Percentiles rank a stretch among this genome's conserved stretches.
phyloP scores from a whole-genome alignment of 2,329 filamentous ascomycete genomes.

The Fusarium sp. region DNA sequence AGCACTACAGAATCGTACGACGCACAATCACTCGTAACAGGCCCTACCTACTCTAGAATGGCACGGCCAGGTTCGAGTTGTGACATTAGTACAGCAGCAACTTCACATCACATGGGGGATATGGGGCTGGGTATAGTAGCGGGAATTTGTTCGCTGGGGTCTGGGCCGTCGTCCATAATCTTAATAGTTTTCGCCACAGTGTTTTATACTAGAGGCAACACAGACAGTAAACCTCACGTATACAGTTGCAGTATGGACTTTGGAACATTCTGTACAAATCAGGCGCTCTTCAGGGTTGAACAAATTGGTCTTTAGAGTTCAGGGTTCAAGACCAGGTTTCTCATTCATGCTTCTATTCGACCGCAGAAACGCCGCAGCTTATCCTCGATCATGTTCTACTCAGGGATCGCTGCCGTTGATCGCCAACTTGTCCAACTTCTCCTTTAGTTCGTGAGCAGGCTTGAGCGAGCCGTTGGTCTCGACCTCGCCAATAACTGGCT shows the following conservation, averaged over 20 bases:
- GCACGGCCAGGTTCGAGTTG: slow-evolving; percentile 9
- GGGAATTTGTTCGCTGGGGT: not conserved
- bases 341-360: slow-evolving; percentile 17
- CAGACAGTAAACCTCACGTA: slow-evolving; percentile 1
- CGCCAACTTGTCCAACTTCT: slow-evolving; percentile 39
- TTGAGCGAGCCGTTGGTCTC: slow-evolving; percentile 33
- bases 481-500: slow-evolving; percentile 20
- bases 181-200: not conserved
- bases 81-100: slow-evolving; percentile 6
- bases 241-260: not conserved
- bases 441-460: slow-evolving; percentile 27
- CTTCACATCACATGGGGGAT: slow-evolving; percentile 20
- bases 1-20: slow-evolving; percentile 38
- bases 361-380: not conserved
- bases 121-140: no score
- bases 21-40: slow-evolving; percentile 4
- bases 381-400: slow-evolving; percentile 16
- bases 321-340: slow-evolving; percentile 13
- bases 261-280: slow-evolving; percentile 4
- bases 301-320: slow-evolving; percentile 10
- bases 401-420: slow-evolving; percentile 35
- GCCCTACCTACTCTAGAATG: slow-evolving; percentile 24
- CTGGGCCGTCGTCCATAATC: not conserved
- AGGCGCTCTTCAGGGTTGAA: slow-evolving; percentile 12
- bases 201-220: not conserved